Evolutionary conservation across 441 rosid species (phyloP), one percentile per base, ranked within the genome.

Genomic region (Euphorbia celastroides): DNA sequence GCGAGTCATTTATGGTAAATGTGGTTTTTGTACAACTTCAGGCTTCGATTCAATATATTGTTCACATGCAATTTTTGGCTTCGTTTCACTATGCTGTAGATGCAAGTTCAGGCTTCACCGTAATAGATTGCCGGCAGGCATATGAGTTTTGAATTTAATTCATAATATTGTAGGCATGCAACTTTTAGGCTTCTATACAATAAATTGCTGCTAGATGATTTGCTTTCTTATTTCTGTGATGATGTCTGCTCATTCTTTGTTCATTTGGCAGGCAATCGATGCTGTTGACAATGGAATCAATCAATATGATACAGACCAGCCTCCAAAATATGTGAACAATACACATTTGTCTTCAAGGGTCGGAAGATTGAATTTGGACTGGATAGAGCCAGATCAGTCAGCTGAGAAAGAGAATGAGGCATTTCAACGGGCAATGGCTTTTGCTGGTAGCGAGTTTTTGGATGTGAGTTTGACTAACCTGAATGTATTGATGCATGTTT

Each of bases 331-430:
- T 57, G 99, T 88, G 76, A 92, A 89, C 71, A 91, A 82, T 71
- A 92, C 97, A 64, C 84, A 89, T 73, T 75, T 92, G 66, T 92
- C 98, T 69, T 76, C 93, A 13, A 85, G 97, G 79, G 84, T 89
- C n/a, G 97, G 96, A 61, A 86, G 80, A 80, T 78, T 94, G 31
- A 92, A 92, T 72, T 85, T 87, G 70, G 98, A 94, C 70, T 91
- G 99, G 99, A 84, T 69, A 28, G 96, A 94, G 25, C 96, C 89
- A 52, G 93, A 92, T 79, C 99, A 92, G 74, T 88, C 99, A 66
- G 61, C 90, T 16, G 90, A 86, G 74, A 94, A 82, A 74, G 99
- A 94, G 86, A 87, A 92, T 65, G 89, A 84, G 72, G 94, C 93
- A 63, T 94, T 94, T 72, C 83, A 79, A 46, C 75, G 30, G 74